phyloP scores from a whole-genome alignment of 2,329 filamentous ascomycete species.

The Penicillium sp. region DNA sequence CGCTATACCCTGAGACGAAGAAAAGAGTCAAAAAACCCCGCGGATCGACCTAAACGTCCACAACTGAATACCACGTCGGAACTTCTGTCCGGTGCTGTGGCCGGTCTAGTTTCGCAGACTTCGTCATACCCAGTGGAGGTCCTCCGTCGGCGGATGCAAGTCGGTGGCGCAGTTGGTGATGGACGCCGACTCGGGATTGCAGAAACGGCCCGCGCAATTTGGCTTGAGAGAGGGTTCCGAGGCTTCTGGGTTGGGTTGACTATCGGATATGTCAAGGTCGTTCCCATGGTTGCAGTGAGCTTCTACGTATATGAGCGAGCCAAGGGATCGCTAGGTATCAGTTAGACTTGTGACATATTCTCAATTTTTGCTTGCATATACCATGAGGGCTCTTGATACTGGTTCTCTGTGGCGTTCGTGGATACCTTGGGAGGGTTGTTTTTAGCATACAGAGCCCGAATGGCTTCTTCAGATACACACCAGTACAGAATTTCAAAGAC shows the following conservation, averaged over 20 bases:
- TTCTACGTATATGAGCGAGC: constrained; percentile 61
- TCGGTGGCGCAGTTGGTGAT: constrained; percentile 86
- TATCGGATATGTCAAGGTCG: constrained; percentile 89
- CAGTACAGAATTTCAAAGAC: neutral
- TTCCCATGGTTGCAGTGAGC: constrained; percentile 73
- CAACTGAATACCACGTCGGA: constrained; percentile 78
- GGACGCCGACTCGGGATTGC: constrained; percentile 66
- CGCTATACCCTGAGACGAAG: constrained; percentile 62
- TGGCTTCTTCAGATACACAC: constrained; percentile 11
- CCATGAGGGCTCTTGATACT: constrained; percentile 11
- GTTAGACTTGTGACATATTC: neutral
- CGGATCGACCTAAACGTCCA: constrained; percentile 51
- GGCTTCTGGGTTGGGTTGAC: constrained; percentile 90
- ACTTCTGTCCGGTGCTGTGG: constrained; percentile 70
- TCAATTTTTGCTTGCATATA: constrained; percentile 2
- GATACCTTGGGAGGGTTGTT: constrained; percentile 7
- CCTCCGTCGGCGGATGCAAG: constrained; percentile 86
- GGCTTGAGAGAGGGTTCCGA: constrained; percentile 61
- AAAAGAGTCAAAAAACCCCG: constrained; percentile 44
- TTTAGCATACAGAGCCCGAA: constrained; percentile 12
- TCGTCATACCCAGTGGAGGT: constrained; percentile 90
- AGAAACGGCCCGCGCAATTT: constrained; percentile 70
- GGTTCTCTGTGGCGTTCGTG: constrained; percentile 18
- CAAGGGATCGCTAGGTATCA: constrained; percentile 52
- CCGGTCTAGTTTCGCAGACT: constrained; percentile 83